phyloP scores from a whole-genome alignment of 495 filamentous ascomycete species.

The Wilcoxina mikolae region DNA sequence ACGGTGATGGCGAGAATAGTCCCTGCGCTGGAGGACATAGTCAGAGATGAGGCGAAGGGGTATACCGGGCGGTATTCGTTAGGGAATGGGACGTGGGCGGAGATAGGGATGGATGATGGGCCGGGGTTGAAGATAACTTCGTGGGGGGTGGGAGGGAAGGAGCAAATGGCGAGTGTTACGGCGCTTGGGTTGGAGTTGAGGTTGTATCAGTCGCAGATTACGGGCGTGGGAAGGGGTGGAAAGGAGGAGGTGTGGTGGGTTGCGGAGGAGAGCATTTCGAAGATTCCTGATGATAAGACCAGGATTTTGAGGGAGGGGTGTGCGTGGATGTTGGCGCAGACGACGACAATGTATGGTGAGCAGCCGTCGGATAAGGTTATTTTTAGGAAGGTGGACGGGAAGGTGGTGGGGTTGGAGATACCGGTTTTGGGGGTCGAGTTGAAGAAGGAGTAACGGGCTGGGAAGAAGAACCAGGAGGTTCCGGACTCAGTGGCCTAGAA shows the following conservation, averaged over 20 bases:
- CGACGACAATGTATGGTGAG: not conserved
- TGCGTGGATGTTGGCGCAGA: not conserved
- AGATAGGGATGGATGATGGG: not conserved
- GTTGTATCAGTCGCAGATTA: not conserved
- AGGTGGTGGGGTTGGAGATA: not conserved
- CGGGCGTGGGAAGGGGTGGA: too few relatives aligned
- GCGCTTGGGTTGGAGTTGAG: not conserved
- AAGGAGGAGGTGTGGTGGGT: slow-evolving; percentile 1
- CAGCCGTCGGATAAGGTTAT: not conserved
- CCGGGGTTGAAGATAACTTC: not conserved
- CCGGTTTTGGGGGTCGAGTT: not conserved
- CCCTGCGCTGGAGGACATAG: not conserved
- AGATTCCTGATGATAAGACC: not conserved
- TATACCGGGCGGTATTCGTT: not conserved
- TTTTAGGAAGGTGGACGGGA: not conserved
- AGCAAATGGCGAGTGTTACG: not conserved
- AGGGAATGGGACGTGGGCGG: not conserved
- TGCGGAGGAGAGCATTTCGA: too few relatives aligned
- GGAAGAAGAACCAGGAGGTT: too few relatives aligned
- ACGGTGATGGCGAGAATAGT: not conserved
- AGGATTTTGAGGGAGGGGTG: not conserved
- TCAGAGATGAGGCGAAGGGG: too few relatives aligned
- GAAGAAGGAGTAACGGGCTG: not conserved
- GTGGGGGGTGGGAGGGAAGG: not conserved
- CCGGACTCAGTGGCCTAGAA: too few relatives aligned